Conservation (phyloP, 1,284 basidiomycete species). For the Leccinum subfulvum region DNA sequence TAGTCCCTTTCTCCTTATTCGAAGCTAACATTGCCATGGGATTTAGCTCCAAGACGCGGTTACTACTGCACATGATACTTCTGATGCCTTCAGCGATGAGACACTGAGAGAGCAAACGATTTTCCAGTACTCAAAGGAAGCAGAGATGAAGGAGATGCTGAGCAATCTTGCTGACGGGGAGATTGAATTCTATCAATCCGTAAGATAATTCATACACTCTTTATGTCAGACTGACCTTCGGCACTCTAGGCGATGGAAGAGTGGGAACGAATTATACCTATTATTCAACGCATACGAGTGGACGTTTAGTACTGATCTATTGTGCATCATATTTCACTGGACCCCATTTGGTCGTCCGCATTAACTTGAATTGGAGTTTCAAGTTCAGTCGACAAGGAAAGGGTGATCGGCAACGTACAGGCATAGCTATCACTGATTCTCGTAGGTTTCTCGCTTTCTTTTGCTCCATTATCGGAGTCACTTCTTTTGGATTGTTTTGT, state of each 20-base stretch:
- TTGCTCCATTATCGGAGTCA: constrained; percentile 23
- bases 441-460: constrained; percentile 33
- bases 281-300: constrained; percentile 84
- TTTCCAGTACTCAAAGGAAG: constrained; percentile 88
- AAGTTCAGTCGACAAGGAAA: constrained; percentile 3
- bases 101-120: constrained; percentile 87
- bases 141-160: constrained; percentile 95
- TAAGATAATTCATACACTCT: constrained; percentile 36
- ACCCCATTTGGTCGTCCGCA: constrained; percentile 5
- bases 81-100: constrained; percentile 92
- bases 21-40: constrained; percentile 1
- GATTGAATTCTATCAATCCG: constrained; percentile 89
- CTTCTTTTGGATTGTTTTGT: constrained; percentile 16
- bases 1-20: constrained; percentile 6
- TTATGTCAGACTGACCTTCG: constrained; percentile 7
- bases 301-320: constrained; percentile 57
- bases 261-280: constrained; percentile 87
- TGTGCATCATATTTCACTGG: constrained; percentile 12
- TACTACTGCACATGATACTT: constrained; percentile 91
- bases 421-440: constrained; percentile 5
- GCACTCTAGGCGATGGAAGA: constrained; percentile 77
- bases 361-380: constrained; percentile 8
- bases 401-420: background rate
- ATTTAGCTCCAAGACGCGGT: constrained; percentile 92
- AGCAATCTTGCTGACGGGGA: constrained; percentile 89